Evolutionary conservation across 1,284 basidiomycete genomes (phyloP), one percentile per base, ranked within the genome.

Genomic region (Cutaneotrichosporon dermatis): DNA sequence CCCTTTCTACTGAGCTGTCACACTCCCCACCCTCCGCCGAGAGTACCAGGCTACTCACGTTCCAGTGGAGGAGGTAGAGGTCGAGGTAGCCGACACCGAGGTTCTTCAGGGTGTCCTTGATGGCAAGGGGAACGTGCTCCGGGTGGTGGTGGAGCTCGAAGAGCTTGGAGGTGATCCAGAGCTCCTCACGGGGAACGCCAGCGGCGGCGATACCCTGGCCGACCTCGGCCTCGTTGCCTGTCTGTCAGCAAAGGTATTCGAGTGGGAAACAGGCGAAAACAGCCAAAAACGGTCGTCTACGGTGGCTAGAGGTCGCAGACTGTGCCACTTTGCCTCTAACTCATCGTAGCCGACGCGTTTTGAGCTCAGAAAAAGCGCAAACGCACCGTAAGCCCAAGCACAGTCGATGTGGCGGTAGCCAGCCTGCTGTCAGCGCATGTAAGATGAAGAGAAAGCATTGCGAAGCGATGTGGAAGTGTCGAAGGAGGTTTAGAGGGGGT

Each of bases 61-160:
- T 72, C 86, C 85, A 90, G 80, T 92, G 89, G 85, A 92, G 86
- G 59, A 93, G 82, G 74, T 86, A 89, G 57, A 93, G 81, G 75
- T 93, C 88, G 60, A 92, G 82, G 77, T 92, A 92, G 40, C 83
- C 81, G 4, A 87, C 83, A 56, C 84, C 83, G 49, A 93, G 85
- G 69, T 84, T 83, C 66, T 82, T 78, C 54, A 93, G 81, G 37
- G 88, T 89, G 57, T 82, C 83, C 69, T 87, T 85, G 71, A 88
- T 82, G 4, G 88, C 88, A 9, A 88, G 76, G 0, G 86, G 86
- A 39, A 80, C 83, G 50, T 81, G 78, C 41, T 84, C 83, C 40
- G 83, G 80, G 64, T 76, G 69, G 66, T 81, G 79, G 71, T 84
- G 84, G 60, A 67, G 78, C 84, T 83, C 80, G 85, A 88, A 90